A percentile compares a stretch with the other conserved stretches of the same genome.
Evolutionary conservation across 352 stramenopile genomes (phyloP).

Genomic region (Pythium sukuiense): DNA sequence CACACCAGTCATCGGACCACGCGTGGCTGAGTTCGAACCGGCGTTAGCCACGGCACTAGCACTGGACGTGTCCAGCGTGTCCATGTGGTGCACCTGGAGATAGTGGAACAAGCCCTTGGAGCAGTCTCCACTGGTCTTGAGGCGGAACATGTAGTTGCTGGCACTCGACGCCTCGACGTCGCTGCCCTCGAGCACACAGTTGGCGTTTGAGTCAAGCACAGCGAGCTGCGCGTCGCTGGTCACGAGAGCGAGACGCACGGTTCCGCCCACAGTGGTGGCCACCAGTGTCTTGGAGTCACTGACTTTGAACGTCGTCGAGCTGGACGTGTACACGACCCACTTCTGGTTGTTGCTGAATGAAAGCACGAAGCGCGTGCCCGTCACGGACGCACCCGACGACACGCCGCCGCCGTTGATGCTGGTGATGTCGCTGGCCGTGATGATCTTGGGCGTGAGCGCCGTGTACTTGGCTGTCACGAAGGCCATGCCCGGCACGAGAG

Average conservation of each 20-base stretch:
- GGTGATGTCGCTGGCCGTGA: conserved; percentile 42
- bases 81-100: conserved; percentile 54
- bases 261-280: conserved; percentile 32
- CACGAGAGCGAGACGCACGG: conserved; percentile 12
- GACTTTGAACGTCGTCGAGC: conserved; percentile 27
- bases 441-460: conserved; percentile 45
- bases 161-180: conserved; percentile 47
- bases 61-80: conserved; percentile 52
- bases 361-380: conserved; percentile 43
- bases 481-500: conserved; percentile 67
- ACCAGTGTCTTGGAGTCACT: conserved; percentile 34
- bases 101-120: conserved; percentile 59
- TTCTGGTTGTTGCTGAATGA: conserved; percentile 46
- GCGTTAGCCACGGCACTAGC: conserved; percentile 31
- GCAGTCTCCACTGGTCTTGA: conserved; percentile 58
- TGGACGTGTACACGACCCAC: conserved; percentile 67
- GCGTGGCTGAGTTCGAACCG: conserved; percentile 47
- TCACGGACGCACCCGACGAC: background rate
- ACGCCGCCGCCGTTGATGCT: conserved; percentile 41
- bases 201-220: conserved; percentile 40
- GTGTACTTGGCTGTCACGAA: conserved; percentile 56
- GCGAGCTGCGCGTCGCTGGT: conserved; percentile 17
- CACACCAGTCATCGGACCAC: conserved; percentile 56
- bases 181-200: conserved; percentile 48
- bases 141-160: conserved; percentile 53